phyloP scores from a whole-genome alignment of 2,329 filamentous ascomycete species.

The Raffaelea albimanens region DNA sequence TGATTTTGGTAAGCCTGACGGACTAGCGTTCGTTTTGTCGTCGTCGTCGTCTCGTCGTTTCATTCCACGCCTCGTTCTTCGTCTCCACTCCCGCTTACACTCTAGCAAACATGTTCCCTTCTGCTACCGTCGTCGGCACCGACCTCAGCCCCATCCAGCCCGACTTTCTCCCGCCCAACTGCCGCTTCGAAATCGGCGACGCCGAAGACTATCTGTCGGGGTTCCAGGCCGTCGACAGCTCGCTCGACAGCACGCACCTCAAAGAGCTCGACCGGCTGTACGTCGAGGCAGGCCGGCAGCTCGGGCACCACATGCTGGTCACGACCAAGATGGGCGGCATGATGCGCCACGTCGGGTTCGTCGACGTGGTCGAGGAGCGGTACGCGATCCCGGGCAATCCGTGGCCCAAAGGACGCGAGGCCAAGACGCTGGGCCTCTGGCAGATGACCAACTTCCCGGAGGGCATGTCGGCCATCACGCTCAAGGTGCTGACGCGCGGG shows the following conservation, averaged over 20 bases:
- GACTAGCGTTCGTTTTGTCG: not conserved
- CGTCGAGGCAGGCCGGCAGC: slow-evolving; percentile 17
- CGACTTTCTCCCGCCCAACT: slow-evolving; percentile 46
- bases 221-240: slow-evolving; percentile 22
- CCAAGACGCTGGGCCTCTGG: slow-evolving; percentile 19
- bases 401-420: slow-evolving; percentile 18
- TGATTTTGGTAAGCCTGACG: slow-evolving; percentile 12
- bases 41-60: not conserved
- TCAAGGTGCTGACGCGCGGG: slow-evolving; percentile 16
- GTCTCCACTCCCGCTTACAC: too few relatives aligned
- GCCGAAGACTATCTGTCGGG: slow-evolving; percentile 33
- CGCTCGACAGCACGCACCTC: slow-evolving; percentile 21
- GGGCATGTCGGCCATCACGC: slow-evolving; percentile 18
- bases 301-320: slow-evolving; percentile 22
- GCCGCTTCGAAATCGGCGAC: slow-evolving; percentile 56
- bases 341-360: slow-evolving; percentile 20
- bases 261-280: slow-evolving; percentile 21
- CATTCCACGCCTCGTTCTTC: too few relatives aligned
- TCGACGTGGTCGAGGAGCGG: slow-evolving; percentile 19
- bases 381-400: slow-evolving; percentile 19
- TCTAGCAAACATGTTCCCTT: slow-evolving; percentile 30
- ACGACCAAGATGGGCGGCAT: slow-evolving; percentile 18
- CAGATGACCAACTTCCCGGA: slow-evolving; percentile 19
- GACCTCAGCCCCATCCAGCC: slow-evolving; percentile 44
- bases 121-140: slow-evolving; percentile 32